These are phyloP conservation scores for Vanderwaltozyma tropicalis DNA, from an alignment of 805 yeast species.

Conservation along the genomic window DNA sequence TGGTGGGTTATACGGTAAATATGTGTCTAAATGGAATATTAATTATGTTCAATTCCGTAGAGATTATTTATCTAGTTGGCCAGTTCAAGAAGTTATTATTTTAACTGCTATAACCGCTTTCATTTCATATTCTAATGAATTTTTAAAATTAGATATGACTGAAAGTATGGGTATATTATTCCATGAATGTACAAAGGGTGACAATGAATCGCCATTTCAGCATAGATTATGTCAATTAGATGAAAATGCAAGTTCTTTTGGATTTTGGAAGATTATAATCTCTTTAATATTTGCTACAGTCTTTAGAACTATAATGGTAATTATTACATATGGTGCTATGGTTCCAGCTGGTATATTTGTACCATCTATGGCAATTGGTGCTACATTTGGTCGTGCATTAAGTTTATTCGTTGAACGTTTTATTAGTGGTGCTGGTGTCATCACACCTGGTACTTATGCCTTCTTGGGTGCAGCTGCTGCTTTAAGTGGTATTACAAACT, in stretches of 20 bases:
- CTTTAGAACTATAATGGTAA: conserved; percentile 58
- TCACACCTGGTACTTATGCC: conserved; percentile 92
- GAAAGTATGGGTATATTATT: conserved; percentile 86
- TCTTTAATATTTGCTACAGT: conserved; percentile 62
- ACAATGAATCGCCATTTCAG: conserved; percentile 28
- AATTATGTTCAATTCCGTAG: conserved; percentile 71
- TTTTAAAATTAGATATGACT: conserved; percentile 82
- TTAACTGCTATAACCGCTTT: conserved; percentile 62
- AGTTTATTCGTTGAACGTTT: conserved; percentile 58
- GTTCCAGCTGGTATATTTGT: conserved; percentile 98
- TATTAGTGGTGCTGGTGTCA: conserved; percentile 40
- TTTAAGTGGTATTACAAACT: conserved; percentile 84
- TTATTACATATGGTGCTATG: conserved; percentile 82
- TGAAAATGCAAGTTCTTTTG: conserved; percentile 20
- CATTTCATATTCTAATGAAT: conserved; percentile 75
- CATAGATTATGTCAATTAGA: conserved; percentile 34
- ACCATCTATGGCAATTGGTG: conserved; percentile 96
- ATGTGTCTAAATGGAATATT: conserved; percentile 66
- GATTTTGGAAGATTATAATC: conserved; percentile 34
- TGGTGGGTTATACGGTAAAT: conserved; percentile 84
- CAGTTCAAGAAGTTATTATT: conserved; percentile 56
- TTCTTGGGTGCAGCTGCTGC: conserved; percentile 95
- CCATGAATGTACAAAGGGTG: conserved; percentile 56
- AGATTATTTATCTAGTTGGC: conserved; percentile 38
- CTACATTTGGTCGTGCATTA: conserved; percentile 80